Conservation (phyloP, 2,329 filamentous ascomycete species). For the Xylariales sp. region DNA sequence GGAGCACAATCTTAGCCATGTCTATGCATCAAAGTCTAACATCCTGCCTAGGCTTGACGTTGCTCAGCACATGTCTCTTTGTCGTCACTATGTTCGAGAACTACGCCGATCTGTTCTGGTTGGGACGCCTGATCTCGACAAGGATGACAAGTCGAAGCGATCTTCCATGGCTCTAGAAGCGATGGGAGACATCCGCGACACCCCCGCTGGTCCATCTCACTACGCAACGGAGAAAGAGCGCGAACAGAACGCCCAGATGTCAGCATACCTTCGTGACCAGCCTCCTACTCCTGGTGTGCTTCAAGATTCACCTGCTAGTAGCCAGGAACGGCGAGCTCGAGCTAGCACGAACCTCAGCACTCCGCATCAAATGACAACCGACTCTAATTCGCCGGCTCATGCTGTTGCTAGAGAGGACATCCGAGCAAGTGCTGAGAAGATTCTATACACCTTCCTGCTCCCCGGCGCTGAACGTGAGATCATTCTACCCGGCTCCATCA, state of each 20-base stretch:
- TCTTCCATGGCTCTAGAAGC: constrained; percentile 77
- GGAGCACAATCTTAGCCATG: constrained; percentile 1
- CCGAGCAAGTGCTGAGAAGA: constrained; percentile 91
- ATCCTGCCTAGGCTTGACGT: constrained; percentile 84
- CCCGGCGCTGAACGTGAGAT: constrained; percentile 97
- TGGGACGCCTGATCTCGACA: constrained; percentile 86
- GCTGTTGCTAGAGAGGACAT: constrained; percentile 87
- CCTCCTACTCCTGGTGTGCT: constrained; percentile 35
- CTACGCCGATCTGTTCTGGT: constrained; percentile 89
- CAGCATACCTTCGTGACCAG: constrained; percentile 76
- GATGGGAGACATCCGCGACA: constrained; percentile 61
- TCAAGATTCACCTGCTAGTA: constrained; percentile 52
- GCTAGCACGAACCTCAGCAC: constrained; percentile 54
- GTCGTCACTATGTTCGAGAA: constrained; percentile 94
- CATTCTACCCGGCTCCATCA: constrained; percentile 82
- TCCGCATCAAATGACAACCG: constrained; percentile 59
- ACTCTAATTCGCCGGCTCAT: constrained; percentile 79
- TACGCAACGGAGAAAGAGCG: constrained; percentile 67
- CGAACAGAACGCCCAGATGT: constrained; percentile 84
- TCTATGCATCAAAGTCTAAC: constrained; percentile 9
- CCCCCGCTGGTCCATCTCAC: constrained; percentile 56
- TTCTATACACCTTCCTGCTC: constrained; percentile 94
- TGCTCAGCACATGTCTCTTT: constrained; percentile 96
- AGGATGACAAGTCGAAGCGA: constrained; percentile 66
- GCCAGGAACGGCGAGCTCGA: constrained; percentile 38